These are phyloP conservation scores for Schizophyllum amplum DNA, from an alignment of 1,284 basidiomycete genomes.

Conservation along the genomic window DNA sequence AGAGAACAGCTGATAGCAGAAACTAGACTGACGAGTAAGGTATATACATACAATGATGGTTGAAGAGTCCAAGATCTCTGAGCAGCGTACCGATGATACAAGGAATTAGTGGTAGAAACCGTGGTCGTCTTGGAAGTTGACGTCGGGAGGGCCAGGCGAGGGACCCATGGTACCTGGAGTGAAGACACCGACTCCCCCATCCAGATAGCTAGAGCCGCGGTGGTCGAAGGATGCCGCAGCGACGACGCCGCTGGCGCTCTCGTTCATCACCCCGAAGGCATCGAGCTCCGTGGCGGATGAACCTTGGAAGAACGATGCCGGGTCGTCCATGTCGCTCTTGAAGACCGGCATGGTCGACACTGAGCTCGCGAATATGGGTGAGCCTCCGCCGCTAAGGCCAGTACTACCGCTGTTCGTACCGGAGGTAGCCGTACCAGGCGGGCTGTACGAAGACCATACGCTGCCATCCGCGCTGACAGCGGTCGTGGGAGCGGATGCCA, in stretches of 20 bases:
- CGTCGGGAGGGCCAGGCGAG: neutral
- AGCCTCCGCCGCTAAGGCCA: slow-evolving; percentile 30
- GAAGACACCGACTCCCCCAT: neutral
- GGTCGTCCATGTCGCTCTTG: slow-evolving; percentile 24
- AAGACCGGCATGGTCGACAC: slow-evolving; percentile 17
- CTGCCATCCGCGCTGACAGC: slow-evolving; percentile 37
- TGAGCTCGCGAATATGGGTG: slow-evolving; percentile 31
- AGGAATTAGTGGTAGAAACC: neutral
- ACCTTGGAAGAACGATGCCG: slow-evolving; percentile 33
- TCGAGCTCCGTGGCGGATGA: slow-evolving; percentile 32
- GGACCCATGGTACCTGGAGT: neutral
- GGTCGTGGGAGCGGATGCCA: slow-evolving; percentile 36
- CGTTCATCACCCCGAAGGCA: neutral
- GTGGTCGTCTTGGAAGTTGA: neutral
- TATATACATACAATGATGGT: neutral
- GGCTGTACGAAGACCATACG: slow-evolving; percentile 51
- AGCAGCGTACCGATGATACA: neutral
- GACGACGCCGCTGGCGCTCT: neutral
- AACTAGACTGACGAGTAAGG: neutral
- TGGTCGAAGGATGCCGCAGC: slow-evolving; percentile 1
- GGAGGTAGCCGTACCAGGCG: slow-evolving; percentile 44
- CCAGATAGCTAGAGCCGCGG: neutral
- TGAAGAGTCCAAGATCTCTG: neutral
- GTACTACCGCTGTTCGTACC: slow-evolving; percentile 33
- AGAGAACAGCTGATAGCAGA: neutral